These are phyloP conservation scores for Leccinum pallidistipes DNA, from an alignment of 1,284 basidiomycete genomes.

Conservation along the genomic window DNA sequence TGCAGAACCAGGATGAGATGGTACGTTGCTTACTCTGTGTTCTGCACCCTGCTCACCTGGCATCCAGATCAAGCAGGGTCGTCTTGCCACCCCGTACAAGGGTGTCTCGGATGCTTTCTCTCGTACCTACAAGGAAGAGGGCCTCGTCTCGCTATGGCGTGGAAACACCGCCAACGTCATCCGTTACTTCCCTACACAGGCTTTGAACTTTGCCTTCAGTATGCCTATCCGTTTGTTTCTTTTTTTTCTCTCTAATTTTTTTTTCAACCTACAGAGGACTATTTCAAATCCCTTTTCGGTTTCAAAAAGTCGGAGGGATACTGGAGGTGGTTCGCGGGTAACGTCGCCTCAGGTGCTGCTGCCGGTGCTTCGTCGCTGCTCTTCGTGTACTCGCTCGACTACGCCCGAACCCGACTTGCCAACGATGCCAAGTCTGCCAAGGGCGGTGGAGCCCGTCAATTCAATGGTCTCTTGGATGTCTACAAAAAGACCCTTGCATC, in stretches of 20 bases:
- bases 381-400: conserved; percentile 98
- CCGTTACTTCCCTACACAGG: conserved; percentile 97
- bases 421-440: conserved; percentile 95
- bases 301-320: conserved; percentile 90
- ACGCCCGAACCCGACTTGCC: conserved; percentile 96
- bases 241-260: background rate
- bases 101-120: conserved; percentile 87
- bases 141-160: conserved; percentile 89
- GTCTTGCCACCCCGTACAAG: conserved; percentile 91
- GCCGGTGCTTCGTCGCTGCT: conserved; percentile 95
- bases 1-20: conserved; percentile 98
- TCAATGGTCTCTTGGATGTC: conserved; percentile 94
- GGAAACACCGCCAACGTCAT: conserved; percentile 98
- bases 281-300: conserved; percentile 94
- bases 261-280: conserved; percentile 71
- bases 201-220: conserved; percentile 96
- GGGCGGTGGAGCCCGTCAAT: conserved; percentile 89
- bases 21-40: conserved; percentile 37
- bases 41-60: conserved; percentile 19
- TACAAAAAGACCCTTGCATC: conserved; percentile 92
- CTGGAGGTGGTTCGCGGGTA: conserved; percentile 90
- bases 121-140: conserved; percentile 91
- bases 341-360: conserved; percentile 96
- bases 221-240: conserved; percentile 23
- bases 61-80: conserved; percentile 90